Evolutionary conservation across 345 rosid genomes (phyloP), one percentile per base, ranked within the genome.

Genomic region (Mercurialis annua): DNA sequence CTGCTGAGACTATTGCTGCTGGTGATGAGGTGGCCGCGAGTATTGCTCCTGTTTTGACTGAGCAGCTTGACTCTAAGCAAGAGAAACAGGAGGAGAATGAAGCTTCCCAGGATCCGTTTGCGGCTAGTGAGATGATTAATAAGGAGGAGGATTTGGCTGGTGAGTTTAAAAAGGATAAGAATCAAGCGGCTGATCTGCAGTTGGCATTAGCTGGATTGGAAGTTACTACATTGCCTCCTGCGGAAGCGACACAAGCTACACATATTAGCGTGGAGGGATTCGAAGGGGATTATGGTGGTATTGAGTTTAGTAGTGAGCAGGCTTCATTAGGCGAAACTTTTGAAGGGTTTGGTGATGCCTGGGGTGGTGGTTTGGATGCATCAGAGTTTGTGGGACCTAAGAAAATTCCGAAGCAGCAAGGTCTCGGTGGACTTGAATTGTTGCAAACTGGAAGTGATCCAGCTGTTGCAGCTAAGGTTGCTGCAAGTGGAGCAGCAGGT

Each of bases 321-420:
- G 84, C 98, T 72, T 84, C 99, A 2, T 71, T 94, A 69, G 96
- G 90, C 40, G 99, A 94, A 61, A 89, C 98, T 44, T 94, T 94
- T 71, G 98, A 91, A 74, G 82, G 89, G 53, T 87, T 94, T 71
- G 73, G 81, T 69, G 96, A 91, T 61, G 99, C 99, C 24, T 91
- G 96, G 93, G 99, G 99, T 70, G 99, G 98, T 48, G 99, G 97
- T 43, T 81, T 94, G 81, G 99, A 94, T 81, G 90, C 97, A 1
- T 94, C 99, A 0, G 98, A 91, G 81, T 94, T 87, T 48, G 83
- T 94, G 21, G 98, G 96, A 57, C 77, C 89, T 2, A 82, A 86
- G 81, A 86, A 94, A 73, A 81, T 85, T 53, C 76, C 71, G 6
- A 94, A 87, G 73, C 80, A 86, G 70, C 86, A 94, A 70, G 98